Conservation (phyloP, 495 filamentous ascomycete species). For the Friedmanniomyces endolithicus region DNA sequence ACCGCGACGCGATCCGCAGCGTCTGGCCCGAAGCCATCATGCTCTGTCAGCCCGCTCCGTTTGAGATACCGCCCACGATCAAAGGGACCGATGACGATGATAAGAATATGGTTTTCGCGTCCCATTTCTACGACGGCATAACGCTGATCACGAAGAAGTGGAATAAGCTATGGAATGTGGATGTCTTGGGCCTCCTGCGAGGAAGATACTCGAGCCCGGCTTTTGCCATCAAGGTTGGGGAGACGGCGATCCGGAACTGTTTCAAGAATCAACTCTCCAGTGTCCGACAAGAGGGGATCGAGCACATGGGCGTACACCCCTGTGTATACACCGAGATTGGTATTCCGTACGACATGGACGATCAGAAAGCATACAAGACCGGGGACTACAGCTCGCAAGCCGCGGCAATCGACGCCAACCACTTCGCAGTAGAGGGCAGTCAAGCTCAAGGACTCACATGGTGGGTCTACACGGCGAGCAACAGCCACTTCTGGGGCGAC, state of each 20-base stretch:
- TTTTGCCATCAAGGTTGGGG: slow-evolving; percentile 84
- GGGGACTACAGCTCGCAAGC: slow-evolving; percentile 90
- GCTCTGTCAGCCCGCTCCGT: slow-evolving; percentile 81
- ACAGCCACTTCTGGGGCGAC: slow-evolving; percentile 82
- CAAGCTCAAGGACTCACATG: slow-evolving; percentile 70
- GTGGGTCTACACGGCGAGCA: slow-evolving; percentile 77
- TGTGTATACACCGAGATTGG: slow-evolving; percentile 91
- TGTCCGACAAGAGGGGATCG: slow-evolving; percentile 75
- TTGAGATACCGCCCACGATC: slow-evolving; percentile 79
- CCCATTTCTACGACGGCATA: slow-evolving; percentile 93
- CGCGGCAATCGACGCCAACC: slow-evolving; percentile 92
- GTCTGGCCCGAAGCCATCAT: slow-evolving; percentile 72
- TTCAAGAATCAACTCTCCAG: slow-evolving; percentile 82
- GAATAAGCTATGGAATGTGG: slow-evolving; percentile 94
- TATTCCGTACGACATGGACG: slow-evolving; percentile 98
- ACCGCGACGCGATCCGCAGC: slow-evolving; percentile 56
- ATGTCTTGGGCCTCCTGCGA: slow-evolving; percentile 82
- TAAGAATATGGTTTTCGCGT: slow-evolving; percentile 77
- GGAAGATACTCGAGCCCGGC: slow-evolving; percentile 78
- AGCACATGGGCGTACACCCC: slow-evolving; percentile 82
- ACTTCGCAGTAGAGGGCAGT: slow-evolving; percentile 79
- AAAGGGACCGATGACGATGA: slow-evolving; percentile 85
- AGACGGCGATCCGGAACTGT: slow-evolving; percentile 91
- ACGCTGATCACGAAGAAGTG: slow-evolving; percentile 97
- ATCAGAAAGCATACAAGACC: slow-evolving; percentile 88